Conservation (phyloP, 305 asterid genomes). For the Caryopteris hybrid region DNA sequence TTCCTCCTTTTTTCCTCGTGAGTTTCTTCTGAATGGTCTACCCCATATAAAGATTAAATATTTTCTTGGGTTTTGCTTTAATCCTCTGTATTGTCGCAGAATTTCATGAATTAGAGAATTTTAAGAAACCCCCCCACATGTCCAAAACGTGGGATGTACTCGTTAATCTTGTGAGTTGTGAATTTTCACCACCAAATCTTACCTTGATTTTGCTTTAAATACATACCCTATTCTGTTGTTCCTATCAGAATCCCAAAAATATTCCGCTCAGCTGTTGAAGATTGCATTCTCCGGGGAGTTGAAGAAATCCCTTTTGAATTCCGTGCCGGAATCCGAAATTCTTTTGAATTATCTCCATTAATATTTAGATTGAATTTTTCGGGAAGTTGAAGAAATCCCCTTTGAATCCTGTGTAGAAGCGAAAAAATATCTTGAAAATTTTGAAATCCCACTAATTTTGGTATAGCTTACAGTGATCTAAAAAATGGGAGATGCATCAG, state of each 20-base stretch:
- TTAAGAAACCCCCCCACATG: not conserved
- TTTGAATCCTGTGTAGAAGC: not conserved
- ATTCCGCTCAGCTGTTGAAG: not conserved
- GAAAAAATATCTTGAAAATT: not conserved
- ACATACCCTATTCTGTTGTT: not conserved
- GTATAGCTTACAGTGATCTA: too few relatives aligned
- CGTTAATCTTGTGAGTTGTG: slow-evolving; percentile 7
- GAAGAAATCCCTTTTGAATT: slow-evolving; percentile 7
- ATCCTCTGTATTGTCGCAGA: not conserved
- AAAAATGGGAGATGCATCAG: slow-evolving; percentile 44
- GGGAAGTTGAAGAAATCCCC: slow-evolving; percentile 4
- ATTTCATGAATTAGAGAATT: slow-evolving; percentile 11
- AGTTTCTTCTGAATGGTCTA: slow-evolving; percentile 6
- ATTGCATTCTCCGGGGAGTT: not conserved
- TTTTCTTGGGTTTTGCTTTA: slow-evolving; percentile 18
- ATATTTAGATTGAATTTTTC: not conserved
- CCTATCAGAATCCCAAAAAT: not conserved
- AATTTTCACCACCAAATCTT: slow-evolving; percentile 7
- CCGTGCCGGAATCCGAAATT: not conserved
- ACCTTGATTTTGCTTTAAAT: slow-evolving; percentile 8
- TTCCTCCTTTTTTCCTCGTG: slow-evolving; percentile 7
- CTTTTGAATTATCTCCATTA: too few relatives aligned
- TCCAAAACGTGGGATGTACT: slow-evolving; percentile 13
- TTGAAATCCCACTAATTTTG: too few relatives aligned
- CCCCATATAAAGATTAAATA: not conserved